These are phyloP conservation scores for Casuarina glauca DNA, from an alignment of 306 rosid genomes.

Conservation along the genomic window DNA sequence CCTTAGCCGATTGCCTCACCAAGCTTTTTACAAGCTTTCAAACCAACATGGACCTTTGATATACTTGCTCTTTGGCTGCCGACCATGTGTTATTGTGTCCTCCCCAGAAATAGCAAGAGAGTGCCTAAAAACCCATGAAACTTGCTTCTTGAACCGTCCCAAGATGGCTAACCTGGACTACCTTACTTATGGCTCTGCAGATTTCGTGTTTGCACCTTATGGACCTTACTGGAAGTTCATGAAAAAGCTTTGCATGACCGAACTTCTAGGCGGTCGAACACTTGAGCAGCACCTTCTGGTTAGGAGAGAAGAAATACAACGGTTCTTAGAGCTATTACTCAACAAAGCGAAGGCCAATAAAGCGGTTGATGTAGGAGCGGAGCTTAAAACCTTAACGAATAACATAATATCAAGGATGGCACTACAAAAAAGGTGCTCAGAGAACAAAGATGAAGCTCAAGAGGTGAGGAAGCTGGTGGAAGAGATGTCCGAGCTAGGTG, in stretches of 20 bases:
- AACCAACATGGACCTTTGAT: conserved; percentile 56
- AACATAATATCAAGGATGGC: conserved; percentile 49
- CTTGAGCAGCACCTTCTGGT: conserved; percentile 44
- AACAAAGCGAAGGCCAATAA: conserved; percentile 26
- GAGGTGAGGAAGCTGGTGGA: conserved; percentile 40
- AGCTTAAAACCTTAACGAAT: conserved; percentile 41
- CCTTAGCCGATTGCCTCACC: conserved; percentile 52
- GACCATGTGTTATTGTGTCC: conserved; percentile 56
- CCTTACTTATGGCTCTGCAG: conserved; percentile 55
- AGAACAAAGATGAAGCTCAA: conserved; percentile 40
- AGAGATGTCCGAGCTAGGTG: conserved; percentile 37
- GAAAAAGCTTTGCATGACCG: conserved; percentile 64
- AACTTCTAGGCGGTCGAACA: conserved; percentile 60
- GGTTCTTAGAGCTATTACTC: conserved; percentile 25
- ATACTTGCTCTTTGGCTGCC: conserved; percentile 56
- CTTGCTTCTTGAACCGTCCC: conserved; percentile 51
- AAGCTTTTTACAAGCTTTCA: conserved; percentile 54
- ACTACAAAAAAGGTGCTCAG: conserved; percentile 38
- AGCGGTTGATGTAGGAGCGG: conserved; percentile 38
- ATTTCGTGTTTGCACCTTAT: conserved; percentile 56
- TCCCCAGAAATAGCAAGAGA: conserved; percentile 56
- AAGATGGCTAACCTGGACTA: conserved; percentile 42
- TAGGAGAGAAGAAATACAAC: conserved; percentile 47
- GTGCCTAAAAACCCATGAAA: conserved; percentile 63
- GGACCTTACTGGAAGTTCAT: conserved; percentile 79